Evolutionary conservation across 345 rosid species (phyloP), one percentile per base, ranked within the genome.

Genomic region (Clausena lansium): DNA sequence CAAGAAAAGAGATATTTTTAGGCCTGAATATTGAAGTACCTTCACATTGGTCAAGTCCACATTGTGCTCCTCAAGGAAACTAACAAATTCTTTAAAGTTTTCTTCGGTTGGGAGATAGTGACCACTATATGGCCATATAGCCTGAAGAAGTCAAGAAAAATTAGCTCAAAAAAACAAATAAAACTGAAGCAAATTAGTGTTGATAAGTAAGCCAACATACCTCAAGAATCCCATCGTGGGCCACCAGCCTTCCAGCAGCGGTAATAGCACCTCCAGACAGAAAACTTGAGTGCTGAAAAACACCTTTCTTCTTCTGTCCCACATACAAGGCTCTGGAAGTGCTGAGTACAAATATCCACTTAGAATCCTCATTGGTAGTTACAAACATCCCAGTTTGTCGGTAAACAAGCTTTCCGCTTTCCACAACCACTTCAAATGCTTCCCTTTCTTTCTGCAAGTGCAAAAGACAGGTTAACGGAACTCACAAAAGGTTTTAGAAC

Each of bases 41-140:
- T 89, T 86, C 35, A 91, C 92, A 45, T 84, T 65, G 62, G 88
- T 87, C 73, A 91, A 70, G 79, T 91, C 92, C 74, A 91, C 81
- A 70, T 80, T 83, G 66, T 89, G 81, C 76, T 91, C 91, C 84
- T 84, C 86, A 3, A 91, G 84, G 78, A 91, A 91, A 81, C 52
- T 73, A 61, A 91, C 79, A 75, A 91, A 83, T 7, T 85, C 91
- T 73, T 38, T 84, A 77, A 91, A 91, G 78, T 87, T 89, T 77
- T 91, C 94, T 83, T 89, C 89, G 9, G 92, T 81, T 73, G 92
- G 92, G 67, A 83, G 90, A 73, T 91, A 91, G 75, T 91, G 94
- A 64, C 94, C 94, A 76, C 94, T 91, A 78, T 91, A 89, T 52
- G 94, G 87, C 94, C 91, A 91, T 66, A 87, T 77, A 76, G 91